These are phyloP conservation scores for Colletotrichum destructivum DNA, from an alignment of 2,329 filamentous ascomycete species.

Conservation along the genomic window DNA sequence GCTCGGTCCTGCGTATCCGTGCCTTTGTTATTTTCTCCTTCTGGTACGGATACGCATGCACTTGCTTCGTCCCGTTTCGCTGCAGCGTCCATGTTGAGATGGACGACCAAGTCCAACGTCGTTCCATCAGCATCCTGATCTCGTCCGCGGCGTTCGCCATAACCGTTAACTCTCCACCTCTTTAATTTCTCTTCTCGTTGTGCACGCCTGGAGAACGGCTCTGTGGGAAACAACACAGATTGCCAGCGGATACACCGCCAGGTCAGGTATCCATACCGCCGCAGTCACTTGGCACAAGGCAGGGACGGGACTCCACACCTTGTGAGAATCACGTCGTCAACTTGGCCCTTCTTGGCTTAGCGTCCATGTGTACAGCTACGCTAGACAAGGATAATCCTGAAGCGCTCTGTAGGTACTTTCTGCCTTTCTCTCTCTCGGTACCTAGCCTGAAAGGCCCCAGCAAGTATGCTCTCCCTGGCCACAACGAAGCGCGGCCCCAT, in stretches of 20 bases:
- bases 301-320: constrained; percentile 32
- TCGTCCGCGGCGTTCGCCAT: background rate
- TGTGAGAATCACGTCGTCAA: constrained; percentile 33
- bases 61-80: constrained; percentile 34
- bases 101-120: constrained; percentile 34
- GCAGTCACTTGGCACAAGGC: constrained; percentile 35
- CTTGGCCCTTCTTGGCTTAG: constrained; percentile 32
- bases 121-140: background rate
- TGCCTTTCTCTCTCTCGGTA: constrained; percentile 9
- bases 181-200: background rate
- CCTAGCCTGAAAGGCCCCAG: background rate
- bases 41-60: background rate
- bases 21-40: constrained; percentile 14
- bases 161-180: background rate
- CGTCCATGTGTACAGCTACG: constrained; percentile 43
- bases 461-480: constrained; percentile 10
- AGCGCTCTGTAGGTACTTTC: background rate
- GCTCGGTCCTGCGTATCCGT: constrained; percentile 26
- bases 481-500: constrained; percentile 16
- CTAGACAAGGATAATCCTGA: constrained; percentile 48
- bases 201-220: background rate
- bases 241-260: constrained; percentile 34
- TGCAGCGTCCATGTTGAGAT: constrained; percentile 31
- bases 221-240: background rate
- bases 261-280: constrained; percentile 17